Evolutionary conservation across 768 basidiomycete genomes (phyloP), one percentile per base, ranked within the genome.

Genomic region (Imleria badia): DNA sequence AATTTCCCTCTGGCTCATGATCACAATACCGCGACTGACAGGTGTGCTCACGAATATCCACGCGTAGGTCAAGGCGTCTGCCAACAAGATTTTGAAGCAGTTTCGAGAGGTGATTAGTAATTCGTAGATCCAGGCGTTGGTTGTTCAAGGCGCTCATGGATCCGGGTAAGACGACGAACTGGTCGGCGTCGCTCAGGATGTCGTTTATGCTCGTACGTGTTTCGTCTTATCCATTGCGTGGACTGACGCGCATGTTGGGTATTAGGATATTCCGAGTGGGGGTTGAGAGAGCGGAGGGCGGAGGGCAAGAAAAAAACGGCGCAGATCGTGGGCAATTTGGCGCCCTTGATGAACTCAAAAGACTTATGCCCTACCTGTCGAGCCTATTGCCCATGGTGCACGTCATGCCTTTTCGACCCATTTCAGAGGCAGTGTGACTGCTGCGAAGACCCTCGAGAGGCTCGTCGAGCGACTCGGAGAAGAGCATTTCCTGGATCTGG

Each of bases 71-170:
- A 85, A 93, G 58, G 73, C 83, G 8, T 86, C 95, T 3, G 97
- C 96, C 15, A 98, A 98, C 75, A 89, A 90, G 73, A 94, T 91
- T 71, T 74, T 99, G 72, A 98, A 98, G 71, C 90, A 92, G 67
- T 98, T 99, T 68, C 96, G 97, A 33, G 97, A 98, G 72, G 97
- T 99, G 52, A 94, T 98, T 66, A 93, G 81, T 72, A 99, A 98
- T 65, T 97, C 97, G 0, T 97, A 99, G 73, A 93, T 98, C 55
- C 91, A 96, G 68, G 83, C 84, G 8, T 78, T 99, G 55, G 12
- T 82, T 98, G 58, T 83, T 98, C 62, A 98, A 94, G 69, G 97
- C 97, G 1, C 79, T 99, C 58, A 94, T 96, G 29, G 96, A 99
- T 72, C 97, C 97, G 8, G 82, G 83, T 0, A 97, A 94, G 75